These are phyloP conservation scores for Exophiala viscosa DNA, from an alignment of 2,329 filamentous ascomycete genomes.

Conservation along the genomic window DNA sequence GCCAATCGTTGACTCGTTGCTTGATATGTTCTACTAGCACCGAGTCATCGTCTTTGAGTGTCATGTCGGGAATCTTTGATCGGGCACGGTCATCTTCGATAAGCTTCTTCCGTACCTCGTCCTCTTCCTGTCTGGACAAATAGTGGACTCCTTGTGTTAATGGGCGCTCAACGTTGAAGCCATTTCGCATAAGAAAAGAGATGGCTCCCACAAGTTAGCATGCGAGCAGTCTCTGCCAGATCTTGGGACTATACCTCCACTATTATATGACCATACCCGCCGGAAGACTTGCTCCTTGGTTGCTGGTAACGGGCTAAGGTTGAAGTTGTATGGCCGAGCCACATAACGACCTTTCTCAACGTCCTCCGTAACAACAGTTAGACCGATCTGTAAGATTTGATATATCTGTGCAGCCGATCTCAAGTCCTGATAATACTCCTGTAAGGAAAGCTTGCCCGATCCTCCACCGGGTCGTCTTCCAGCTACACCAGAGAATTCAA, in stretches of 20 bases:
- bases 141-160: conserved; percentile 59
- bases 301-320: conserved; percentile 54
- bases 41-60: conserved; percentile 52
- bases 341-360: conserved; percentile 51
- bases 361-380: conserved; percentile 62
- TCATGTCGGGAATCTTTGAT: conserved; percentile 40
- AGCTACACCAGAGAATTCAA: conserved; percentile 64
- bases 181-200: conserved; percentile 57
- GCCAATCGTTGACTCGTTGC: conserved; percentile 39
- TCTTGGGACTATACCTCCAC: conserved; percentile 39
- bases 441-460: conserved; percentile 46
- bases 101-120: conserved; percentile 44
- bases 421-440: conserved; percentile 59
- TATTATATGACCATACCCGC: conserved; percentile 58
- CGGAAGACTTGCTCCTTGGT: conserved; percentile 54
- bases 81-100: conserved; percentile 37
- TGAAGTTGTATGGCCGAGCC: conserved; percentile 62
- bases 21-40: conserved; percentile 43
- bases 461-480: conserved; percentile 27
- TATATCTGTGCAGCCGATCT: conserved; percentile 60
- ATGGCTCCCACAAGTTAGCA: conserved; percentile 44
- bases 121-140: conserved; percentile 58
- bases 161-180: conserved; percentile 56
- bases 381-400: conserved; percentile 63
- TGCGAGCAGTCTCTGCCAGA: not conserved